Conservation (phyloP, 1,139 yeast species). For the Chernovozyma aurita region DNA sequence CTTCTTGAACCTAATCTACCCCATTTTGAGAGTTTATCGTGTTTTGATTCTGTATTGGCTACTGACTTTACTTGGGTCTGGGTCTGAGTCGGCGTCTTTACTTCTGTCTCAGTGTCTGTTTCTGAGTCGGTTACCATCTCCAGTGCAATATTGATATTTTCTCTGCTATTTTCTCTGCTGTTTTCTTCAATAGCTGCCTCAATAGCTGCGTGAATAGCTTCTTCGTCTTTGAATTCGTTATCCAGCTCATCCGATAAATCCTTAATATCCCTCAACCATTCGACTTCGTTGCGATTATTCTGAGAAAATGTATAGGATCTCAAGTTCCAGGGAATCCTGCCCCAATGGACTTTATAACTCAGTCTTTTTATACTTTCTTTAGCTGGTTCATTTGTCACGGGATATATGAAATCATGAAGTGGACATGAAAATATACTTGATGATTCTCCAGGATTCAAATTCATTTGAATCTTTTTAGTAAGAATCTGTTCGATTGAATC, state of each 20-base stretch:
- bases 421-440: slow-evolving; percentile 68
- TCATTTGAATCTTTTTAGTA: slow-evolving; percentile 30
- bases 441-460: slow-evolving; percentile 68
- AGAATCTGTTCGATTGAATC: slow-evolving; percentile 15
- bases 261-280: slow-evolving; percentile 57
- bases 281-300: slow-evolving; percentile 48
- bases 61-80: slow-evolving; percentile 2
- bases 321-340: slow-evolving; percentile 63
- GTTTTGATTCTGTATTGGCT: slow-evolving; percentile 7
- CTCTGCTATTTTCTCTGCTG: no score
- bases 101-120: not conserved
- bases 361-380: slow-evolving; percentile 45
- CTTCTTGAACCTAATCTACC: slow-evolving; percentile 41
- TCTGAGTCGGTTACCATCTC: no score
- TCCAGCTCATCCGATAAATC: slow-evolving; percentile 27
- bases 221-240: slow-evolving; percentile 9
- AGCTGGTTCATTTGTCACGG: slow-evolving; percentile 23
- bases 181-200: not conserved
- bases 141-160: no score
- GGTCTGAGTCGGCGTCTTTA: slow-evolving; percentile 7
- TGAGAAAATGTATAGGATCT: slow-evolving; percentile 60
- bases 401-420: slow-evolving; percentile 53
- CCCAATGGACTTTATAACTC: slow-evolving; percentile 52
- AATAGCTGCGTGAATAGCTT: not conserved
- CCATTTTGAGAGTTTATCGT: slow-evolving; percentile 24